These are phyloP conservation scores for Cyclostephanos invisitatus DNA, from an alignment of 108 stramenopile genomes.

Conservation along the genomic window DNA sequence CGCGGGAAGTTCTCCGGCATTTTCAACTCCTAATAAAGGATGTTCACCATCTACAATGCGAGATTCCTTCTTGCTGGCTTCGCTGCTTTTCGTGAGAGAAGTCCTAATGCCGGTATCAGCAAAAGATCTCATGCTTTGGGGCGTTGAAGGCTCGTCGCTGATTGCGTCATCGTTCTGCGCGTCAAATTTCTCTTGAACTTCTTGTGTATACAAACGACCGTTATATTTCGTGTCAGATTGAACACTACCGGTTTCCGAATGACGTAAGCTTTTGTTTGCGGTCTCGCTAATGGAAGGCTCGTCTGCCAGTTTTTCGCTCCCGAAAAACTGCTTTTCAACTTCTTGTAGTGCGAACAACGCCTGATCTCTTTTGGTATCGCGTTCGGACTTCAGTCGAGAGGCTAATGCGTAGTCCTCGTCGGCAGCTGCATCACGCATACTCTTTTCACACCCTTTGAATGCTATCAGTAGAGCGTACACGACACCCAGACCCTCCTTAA, in stretches of 20 bases:
- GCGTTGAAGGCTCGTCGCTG: conserved; percentile 37
- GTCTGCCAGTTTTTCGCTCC: not conserved
- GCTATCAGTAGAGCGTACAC: conserved; percentile 41
- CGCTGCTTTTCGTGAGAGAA: not conserved
- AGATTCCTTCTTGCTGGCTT: conserved; percentile 14
- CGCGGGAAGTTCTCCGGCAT: conserved; percentile 50
- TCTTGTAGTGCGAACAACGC: conserved; percentile 31
- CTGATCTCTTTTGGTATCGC: conserved; percentile 27
- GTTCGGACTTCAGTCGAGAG: conserved; percentile 48
- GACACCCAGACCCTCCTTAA: conserved; percentile 39
- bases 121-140: conserved; percentile 21
- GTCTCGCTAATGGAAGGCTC: not conserved
- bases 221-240: not conserved
- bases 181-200: conserved; percentile 32
- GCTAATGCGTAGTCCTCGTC: conserved; percentile 48
- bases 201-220: not conserved
- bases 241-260: not conserved
- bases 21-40: conserved; percentile 59
- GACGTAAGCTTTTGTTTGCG: no score
- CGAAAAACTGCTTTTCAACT: conserved; percentile 22
- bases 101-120: not conserved
- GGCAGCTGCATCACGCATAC: conserved; percentile 45
- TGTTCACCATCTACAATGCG: conserved; percentile 39
- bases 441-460: conserved; percentile 39
- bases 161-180: not conserved